A percentile compares a stretch with the other conserved stretches of the same genome.
These are phyloP conservation scores for Paraconiothyrium brasiliense DNA, from an alignment of 2,329 filamentous ascomycete species.

Conservation along the genomic window DNA sequence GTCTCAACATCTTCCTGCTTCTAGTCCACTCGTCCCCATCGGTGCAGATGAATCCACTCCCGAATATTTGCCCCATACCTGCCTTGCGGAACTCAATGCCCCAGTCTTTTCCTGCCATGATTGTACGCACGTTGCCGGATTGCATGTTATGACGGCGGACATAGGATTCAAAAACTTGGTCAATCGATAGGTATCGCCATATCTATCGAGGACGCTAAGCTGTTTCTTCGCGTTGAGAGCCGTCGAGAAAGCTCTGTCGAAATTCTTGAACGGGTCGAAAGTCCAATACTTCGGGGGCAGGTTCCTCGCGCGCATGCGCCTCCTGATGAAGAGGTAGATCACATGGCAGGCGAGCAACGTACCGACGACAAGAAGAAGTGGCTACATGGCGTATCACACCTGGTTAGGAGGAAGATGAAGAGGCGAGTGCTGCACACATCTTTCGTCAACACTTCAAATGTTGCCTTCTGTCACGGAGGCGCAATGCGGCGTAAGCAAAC, in stretches of 20 bases:
- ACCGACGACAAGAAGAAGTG: slow-evolving; percentile 1
- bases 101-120: slow-evolving; percentile 15
- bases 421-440: not conserved
- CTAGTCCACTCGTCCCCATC: slow-evolving; percentile 13
- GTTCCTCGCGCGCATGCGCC: slow-evolving; percentile 1
- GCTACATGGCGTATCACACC: slow-evolving; percentile 1
- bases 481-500: not conserved
- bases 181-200: slow-evolving; percentile 9
- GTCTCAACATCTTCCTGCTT: slow-evolving; percentile 14
- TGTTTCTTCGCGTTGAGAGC: not conserved
- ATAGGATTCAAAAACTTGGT: slow-evolving; percentile 1
- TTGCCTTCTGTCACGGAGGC: not conserved
- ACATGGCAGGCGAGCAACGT: slow-evolving; percentile 5
- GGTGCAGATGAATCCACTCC: slow-evolving; percentile 10
- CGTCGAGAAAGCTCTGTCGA: slow-evolving; percentile 9
- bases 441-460: not conserved
- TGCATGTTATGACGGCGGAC: slow-evolving; percentile 4
- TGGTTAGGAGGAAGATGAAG: not conserved
- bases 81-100: slow-evolving; percentile 9
- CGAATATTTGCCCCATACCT: slow-evolving; percentile 14
- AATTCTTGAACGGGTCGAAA: slow-evolving; percentile 11
- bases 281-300: slow-evolving; percentile 15
- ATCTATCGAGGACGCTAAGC: not conserved
- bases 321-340: slow-evolving; percentile 12
- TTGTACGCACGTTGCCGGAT: slow-evolving; percentile 5